Conservation (phyloP, 148 eudicot species). For the Fagopyrum esculentum region DNA sequence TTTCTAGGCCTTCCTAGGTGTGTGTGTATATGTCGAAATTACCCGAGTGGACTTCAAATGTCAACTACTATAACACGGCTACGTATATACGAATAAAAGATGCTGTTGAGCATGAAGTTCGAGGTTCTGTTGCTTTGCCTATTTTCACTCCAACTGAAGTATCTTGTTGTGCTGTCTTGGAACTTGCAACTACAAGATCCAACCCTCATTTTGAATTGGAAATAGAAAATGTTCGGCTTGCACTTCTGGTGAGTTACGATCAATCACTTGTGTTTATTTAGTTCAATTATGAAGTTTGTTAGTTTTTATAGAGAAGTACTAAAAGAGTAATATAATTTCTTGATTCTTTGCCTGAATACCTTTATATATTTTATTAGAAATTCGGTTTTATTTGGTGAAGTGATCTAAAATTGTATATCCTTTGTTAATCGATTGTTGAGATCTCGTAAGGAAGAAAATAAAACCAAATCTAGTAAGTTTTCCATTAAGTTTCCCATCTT, state of each 20-base stretch:
- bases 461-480: not conserved
- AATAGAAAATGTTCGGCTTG: constrained; percentile 61
- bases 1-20: constrained; percentile 90
- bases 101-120: constrained; percentile 68
- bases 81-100: constrained; percentile 70
- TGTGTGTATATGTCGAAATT: constrained; percentile 71
- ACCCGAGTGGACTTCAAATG: constrained; percentile 94
- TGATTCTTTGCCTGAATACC: not conserved
- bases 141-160: constrained; percentile 36
- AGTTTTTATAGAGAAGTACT: not conserved
- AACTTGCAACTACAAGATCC: constrained; percentile 66
- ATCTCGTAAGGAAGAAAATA: no score
- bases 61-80: constrained; percentile 53
- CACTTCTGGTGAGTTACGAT: constrained; percentile 51
- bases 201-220: constrained; percentile 66
- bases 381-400: not conserved
- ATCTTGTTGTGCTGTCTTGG: constrained; percentile 83
- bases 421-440: not conserved
- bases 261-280: not conserved
- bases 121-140: constrained; percentile 86
- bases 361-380: not conserved
- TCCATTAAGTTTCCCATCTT: no score
- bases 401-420: not conserved
- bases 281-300: not conserved
- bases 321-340: not conserved